phyloP scores from a whole-genome alignment of 495 filamentous ascomycete species.

The Extremus antarcticus region DNA sequence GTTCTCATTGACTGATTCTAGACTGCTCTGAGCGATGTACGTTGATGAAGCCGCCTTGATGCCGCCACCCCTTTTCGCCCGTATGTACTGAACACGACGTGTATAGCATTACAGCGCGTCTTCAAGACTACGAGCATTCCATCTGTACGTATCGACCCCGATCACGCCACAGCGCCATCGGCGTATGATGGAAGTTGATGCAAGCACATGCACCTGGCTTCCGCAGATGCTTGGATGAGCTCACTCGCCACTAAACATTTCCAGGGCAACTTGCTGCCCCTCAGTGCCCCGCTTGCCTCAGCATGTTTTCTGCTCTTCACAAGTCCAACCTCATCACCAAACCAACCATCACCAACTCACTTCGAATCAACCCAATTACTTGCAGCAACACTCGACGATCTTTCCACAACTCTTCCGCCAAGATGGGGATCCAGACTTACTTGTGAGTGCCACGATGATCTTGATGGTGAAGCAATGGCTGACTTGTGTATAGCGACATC shows the following conservation, averaged over 20 bases:
- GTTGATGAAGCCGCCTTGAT: background rate
- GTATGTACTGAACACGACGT: background rate
- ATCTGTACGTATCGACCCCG: too few species aligned
- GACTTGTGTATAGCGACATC: background rate
- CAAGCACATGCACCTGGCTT: too few species aligned
- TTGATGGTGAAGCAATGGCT: background rate
- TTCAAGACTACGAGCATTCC: too few species aligned
- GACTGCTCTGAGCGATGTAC: background rate
- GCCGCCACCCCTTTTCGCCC: background rate
- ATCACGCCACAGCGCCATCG: too few species aligned
- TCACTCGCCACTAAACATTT: too few species aligned
- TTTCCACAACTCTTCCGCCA: constrained; percentile 53
- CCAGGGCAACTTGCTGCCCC: too few species aligned
- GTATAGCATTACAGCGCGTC: too few species aligned
- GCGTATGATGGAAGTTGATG: too few species aligned
- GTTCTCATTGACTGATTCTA: too few species aligned
- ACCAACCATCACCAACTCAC: background rate
- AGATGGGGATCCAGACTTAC: constrained; percentile 52
- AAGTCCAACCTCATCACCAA: constrained; percentile 5
- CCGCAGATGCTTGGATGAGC: too few species aligned
- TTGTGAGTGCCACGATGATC: background rate
- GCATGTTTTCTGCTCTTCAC: background rate
- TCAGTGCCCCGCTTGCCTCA: background rate
- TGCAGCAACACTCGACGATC: constrained; percentile 34
- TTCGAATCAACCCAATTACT: background rate